Evolutionary conservation across 768 basidiomycete genomes (phyloP), one percentile per base, ranked within the genome.

Genomic region (Phylloporus rhodoxanthus): DNA sequence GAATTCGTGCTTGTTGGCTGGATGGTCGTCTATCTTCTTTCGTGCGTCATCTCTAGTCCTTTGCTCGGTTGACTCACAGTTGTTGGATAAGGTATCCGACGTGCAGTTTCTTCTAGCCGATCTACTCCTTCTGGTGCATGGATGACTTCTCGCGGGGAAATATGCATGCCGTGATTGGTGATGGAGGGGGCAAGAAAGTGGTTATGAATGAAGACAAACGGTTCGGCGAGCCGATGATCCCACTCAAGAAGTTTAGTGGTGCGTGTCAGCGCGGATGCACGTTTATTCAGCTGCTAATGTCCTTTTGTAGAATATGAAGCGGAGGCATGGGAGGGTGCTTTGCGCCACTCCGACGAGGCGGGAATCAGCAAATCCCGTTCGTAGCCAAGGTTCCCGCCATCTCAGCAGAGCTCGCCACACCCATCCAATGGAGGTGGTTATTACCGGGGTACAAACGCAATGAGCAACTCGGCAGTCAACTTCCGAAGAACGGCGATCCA

Each of bases 101-200:
- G 17, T 95, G 92, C 78, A 87, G 85, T 56, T 91, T 97, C 79
- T 87, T 95, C 80, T 72, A 96, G 5, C 93, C 93, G 0, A 68
- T 96, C 19, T 96, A 97, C 67, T 93, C 93, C 0, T 95, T 94
- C 81, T 97, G 93, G 93, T 90, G 89, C 60, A 94, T 95, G 92
- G 93, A 95, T 63, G 93, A 95, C 67, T 96, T 95, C 70, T 84
- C 86, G 64, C 94, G 91, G 90, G 90, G 91, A 74, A 91, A 87
- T 64, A 91, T 90, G 15, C 90, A 93, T 75, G 75, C 93, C 29
- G 91, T 95, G 53, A 84, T 95, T 50, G 92, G 91, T 39, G 92
- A 95, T 68, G 93, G 94, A 51, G 87, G 84, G 62, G 87, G 89
- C 58, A 96, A 96, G 70, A 96, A 92, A 70, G 82, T 97, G 39